Conservation (phyloP, 805 yeast species). For the Tetrapisispora namnaoensis region DNA sequence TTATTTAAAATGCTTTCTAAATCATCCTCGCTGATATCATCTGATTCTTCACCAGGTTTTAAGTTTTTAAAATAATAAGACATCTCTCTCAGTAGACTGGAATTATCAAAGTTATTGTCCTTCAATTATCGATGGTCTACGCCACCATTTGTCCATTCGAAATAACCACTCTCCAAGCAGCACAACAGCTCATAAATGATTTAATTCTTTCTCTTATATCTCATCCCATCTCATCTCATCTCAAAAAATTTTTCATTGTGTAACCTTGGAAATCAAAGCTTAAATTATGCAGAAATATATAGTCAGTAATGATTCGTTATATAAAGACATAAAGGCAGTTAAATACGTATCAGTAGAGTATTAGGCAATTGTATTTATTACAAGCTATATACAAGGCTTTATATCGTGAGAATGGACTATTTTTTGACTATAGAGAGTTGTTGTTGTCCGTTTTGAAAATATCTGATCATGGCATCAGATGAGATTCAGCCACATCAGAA, state of each 20-base stretch:
- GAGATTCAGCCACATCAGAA: too few species aligned
- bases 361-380: not conserved
- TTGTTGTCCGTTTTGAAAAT: too few species aligned
- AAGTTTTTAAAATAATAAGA: slow-evolving; percentile 27
- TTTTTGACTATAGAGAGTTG: too few species aligned
- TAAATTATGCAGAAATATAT: too few species aligned
- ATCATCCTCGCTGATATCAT: slow-evolving; percentile 19
- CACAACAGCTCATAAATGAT: too few species aligned
- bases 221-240: slow-evolving; percentile 12
- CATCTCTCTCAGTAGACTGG: slow-evolving; percentile 7
- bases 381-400: not conserved
- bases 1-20: slow-evolving; percentile 34
- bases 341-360: not conserved
- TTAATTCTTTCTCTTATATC: not conserved
- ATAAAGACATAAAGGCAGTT: too few species aligned
- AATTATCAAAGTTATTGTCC: too few species aligned
- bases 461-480: too few species aligned
- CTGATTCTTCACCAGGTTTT: slow-evolving; percentile 24
- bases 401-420: not conserved
- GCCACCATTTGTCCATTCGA: too few species aligned
- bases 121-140: too few species aligned
- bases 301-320: not conserved
- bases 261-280: not conserved
- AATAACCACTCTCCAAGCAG: too few species aligned
- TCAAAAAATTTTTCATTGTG: not conserved